Base-by-base conservation (phyloP, 1,284 basidiomycete genomes). In the Stygiomarasmius scandens region DNA sequence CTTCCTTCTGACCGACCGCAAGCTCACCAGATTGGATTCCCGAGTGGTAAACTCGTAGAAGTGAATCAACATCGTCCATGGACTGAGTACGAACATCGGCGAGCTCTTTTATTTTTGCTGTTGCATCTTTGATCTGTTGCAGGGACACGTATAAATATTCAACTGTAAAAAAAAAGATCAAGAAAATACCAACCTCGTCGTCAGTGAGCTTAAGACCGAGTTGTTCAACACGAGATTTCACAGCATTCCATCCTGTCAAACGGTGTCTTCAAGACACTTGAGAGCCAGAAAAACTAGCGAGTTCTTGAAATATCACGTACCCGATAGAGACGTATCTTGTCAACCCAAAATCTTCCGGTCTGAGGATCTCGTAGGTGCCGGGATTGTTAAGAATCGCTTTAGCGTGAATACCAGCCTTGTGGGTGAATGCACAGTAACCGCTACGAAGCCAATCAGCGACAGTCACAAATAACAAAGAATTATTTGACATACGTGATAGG, bases 381-480 rank as follows among this genome's bases (percentile, higher is more conserved):
- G 97, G 97, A 84, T 99, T 99, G 81, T 98, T 98, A 57, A 99
- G 86, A 75, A 99, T 99, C 44, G 97, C 97, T 85, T 99, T 99
- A 79, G 97, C 97, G 77, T 99, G 97, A 66, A 99, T 99, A 75
- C 97, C 97, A 29, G 97, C 97, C 89, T 99, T 99, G 89, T 99
- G 97, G 23, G 97, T 99, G 81, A 99, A 99, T 20, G 97, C 97
- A 72, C 97, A 99, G 80, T 98, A 99, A 27, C 97, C 97, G 56
- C 89, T 91, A 59, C 48, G 41, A n/a, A 24, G 11, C 23, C 58
- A 25, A 59, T 55, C 32, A 34, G 54, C 44, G 55, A 57, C 45
- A 46, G 9, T 24, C 29, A 22, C 49, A 27, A 50, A 29, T 24
- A 56, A 43, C 34, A 58, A 52, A 23, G 24, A 34, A 22, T 38